Percentiles rank a stretch among this genome's conserved stretches.
Conservation (phyloP, 257 asterid species). For the Eustoma russellianum region DNA sequence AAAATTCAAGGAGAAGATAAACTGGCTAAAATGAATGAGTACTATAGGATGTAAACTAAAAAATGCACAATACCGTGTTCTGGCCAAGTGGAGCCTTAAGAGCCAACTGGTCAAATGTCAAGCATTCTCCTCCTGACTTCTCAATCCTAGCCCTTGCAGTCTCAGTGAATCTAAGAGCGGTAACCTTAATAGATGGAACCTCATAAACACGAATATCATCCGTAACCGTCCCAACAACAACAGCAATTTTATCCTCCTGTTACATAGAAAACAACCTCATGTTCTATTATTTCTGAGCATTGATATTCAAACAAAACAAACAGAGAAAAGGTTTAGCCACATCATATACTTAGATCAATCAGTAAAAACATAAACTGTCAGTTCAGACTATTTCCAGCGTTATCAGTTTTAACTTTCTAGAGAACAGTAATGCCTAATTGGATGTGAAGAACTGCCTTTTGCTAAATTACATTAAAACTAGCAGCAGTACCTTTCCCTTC, state of each 20-base stretch:
- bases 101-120: conserved; percentile 92
- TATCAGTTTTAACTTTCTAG: too few species aligned
- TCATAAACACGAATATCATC: conserved; percentile 67
- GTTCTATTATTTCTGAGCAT: too few species aligned
- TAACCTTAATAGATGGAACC: conserved; percentile 60
- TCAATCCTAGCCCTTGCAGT: conserved; percentile 89
- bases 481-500: conserved; percentile 50
- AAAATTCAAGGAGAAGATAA: too few species aligned
- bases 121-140: conserved; percentile 92
- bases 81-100: conserved; percentile 94
- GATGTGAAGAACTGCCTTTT: too few species aligned
- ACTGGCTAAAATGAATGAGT: too few species aligned
- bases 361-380: too few species aligned
- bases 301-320: background rate
- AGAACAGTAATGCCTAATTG: too few species aligned
- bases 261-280: background rate
- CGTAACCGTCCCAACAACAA: conserved; percentile 68
- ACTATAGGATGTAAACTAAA: too few species aligned
- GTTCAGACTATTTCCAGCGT: too few species aligned
- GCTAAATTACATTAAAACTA: too few species aligned
- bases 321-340: background rate
- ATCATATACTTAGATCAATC: too few species aligned
- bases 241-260: conserved; percentile 81
- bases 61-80: conserved; percentile 48
- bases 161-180: conserved; percentile 82